A percentile compares a stretch with the other conserved stretches of the same genome.
phyloP scores from a whole-genome alignment of 805 yeast genomes.

The Teunomyces kruisii region DNA sequence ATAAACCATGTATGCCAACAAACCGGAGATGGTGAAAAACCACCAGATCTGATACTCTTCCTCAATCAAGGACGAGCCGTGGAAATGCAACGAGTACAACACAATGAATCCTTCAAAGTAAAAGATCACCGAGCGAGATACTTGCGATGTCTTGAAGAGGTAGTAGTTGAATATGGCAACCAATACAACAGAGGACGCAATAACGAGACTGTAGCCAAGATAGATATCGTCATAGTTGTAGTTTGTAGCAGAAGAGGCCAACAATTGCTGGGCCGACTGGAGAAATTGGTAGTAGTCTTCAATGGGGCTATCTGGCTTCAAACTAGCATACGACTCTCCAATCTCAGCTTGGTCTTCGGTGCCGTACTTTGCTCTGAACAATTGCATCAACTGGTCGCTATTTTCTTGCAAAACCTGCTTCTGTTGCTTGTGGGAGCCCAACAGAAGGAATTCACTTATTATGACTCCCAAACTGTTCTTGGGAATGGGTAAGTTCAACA shows the following conservation, averaged over 20 bases:
- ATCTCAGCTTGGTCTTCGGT: slow-evolving; percentile 7
- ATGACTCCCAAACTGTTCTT: slow-evolving; percentile 73
- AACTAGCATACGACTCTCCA: slow-evolving; percentile 12
- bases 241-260: slow-evolving; percentile 67
- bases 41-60: slow-evolving; percentile 98
- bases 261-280: slow-evolving; percentile 43
- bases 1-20: slow-evolving; percentile 8
- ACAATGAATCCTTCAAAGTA: slow-evolving; percentile 37
- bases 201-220: slow-evolving; percentile 23
- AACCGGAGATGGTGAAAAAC: slow-evolving; percentile 37
- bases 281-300: slow-evolving; percentile 38
- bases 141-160: slow-evolving; percentile 1
- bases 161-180: slow-evolving; percentile 1
- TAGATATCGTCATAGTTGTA: slow-evolving; percentile 58
- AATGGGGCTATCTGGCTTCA: slow-evolving; percentile 10
- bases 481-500: slow-evolving; percentile 68
- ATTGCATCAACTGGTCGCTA: slow-evolving; percentile 52
- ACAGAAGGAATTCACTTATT: slow-evolving; percentile 52
- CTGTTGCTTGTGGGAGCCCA: slow-evolving; percentile 34
- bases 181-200: slow-evolving; percentile 28
- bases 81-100: slow-evolving; percentile 65
- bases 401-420: slow-evolving; percentile 49
- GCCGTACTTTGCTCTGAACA: slow-evolving; percentile 44
- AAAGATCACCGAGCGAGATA: not conserved
- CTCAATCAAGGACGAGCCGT: slow-evolving; percentile 76